Evolutionary conservation across 768 basidiomycete species (phyloP).

Genomic region (Serendipita sp.): DNA sequence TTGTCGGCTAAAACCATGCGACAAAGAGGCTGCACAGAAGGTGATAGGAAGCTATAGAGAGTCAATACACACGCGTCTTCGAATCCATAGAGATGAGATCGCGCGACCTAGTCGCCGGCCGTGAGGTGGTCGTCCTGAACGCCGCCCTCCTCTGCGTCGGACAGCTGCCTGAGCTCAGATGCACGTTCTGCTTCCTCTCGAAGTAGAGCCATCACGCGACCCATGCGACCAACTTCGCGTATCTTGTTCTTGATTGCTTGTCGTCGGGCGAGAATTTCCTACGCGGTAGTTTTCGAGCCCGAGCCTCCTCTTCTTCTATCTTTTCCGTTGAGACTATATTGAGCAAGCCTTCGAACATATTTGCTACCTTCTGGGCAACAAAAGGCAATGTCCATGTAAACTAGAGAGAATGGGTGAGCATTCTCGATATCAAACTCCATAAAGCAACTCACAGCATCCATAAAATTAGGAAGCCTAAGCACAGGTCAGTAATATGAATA

Average conservation of each 20-base stretch:
- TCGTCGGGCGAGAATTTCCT: too few species aligned
- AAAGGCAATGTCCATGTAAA: constrained; percentile 99
- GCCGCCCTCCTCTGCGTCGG: constrained; percentile 64
- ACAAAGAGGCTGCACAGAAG: background rate
- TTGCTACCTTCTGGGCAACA: constrained; percentile 70
- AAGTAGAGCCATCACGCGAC: constrained; percentile 86
- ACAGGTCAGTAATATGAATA: too few species aligned
- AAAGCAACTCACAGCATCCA: too few species aligned
- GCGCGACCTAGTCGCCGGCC: constrained; percentile 89
- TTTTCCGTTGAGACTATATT: too few species aligned
- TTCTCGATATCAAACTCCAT: too few species aligned
- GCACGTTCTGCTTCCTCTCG: constrained; percentile 99
- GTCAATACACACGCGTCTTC: constrained; percentile 72
- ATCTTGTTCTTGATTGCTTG: constrained; percentile 98
- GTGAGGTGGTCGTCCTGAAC: constrained; percentile 68
- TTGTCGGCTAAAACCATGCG: constrained; percentile 47
- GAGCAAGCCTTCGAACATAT: background rate
- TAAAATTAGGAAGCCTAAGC: constrained; percentile 98
- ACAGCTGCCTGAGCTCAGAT: constrained; percentile 87
- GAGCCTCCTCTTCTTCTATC: constrained; percentile 17
- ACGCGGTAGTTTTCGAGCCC: constrained; percentile 37
- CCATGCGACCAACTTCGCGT: constrained; percentile 91
- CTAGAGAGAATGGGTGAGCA: too few species aligned
- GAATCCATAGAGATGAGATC: constrained; percentile 84
- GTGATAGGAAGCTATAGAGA: background rate